These are phyloP conservation scores for Pythium biforme DNA, from an alignment of 352 stramenopile species.

Conservation along the genomic window DNA sequence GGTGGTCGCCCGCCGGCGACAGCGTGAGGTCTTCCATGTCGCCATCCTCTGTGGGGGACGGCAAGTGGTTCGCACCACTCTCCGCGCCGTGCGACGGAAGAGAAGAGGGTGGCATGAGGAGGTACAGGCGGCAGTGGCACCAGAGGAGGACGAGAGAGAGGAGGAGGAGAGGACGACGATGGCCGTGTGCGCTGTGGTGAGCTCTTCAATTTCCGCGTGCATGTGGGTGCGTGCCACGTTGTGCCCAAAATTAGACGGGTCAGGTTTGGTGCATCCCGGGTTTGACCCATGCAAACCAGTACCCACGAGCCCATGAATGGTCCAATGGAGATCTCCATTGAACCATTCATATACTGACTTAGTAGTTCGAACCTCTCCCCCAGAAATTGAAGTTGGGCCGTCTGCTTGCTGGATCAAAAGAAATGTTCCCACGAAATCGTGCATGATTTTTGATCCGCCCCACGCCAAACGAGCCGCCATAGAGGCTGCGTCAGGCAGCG, in stretches of 20 bases:
- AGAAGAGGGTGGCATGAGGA: conserved; percentile 13
- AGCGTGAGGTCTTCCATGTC: conserved; percentile 62
- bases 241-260: conserved; percentile 16
- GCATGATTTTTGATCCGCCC: not conserved
- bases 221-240: conserved; percentile 12
- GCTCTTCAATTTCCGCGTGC: conserved; percentile 7
- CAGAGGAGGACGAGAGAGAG: not conserved
- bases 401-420: not conserved
- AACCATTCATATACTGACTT: conserved; percentile 4
- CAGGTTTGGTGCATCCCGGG: not conserved
- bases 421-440: too few relatives aligned
- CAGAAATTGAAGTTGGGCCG: conserved; percentile 11
- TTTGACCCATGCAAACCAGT: not conserved
- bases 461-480: too few relatives aligned
- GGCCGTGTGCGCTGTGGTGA: not conserved
- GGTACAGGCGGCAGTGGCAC: conserved; percentile 9
- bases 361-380: not conserved
- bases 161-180: not conserved
- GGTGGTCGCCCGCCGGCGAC: conserved; percentile 33
- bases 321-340: too few relatives aligned
- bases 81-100: conserved; percentile 3
- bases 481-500: too few relatives aligned
- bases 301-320: too few relatives aligned
- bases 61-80: conserved; percentile 3
- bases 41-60: conserved; percentile 18